These are phyloP conservation scores for Candida rishiriensis DNA, from an alignment of 805 yeast species.

Conservation along the genomic window DNA sequence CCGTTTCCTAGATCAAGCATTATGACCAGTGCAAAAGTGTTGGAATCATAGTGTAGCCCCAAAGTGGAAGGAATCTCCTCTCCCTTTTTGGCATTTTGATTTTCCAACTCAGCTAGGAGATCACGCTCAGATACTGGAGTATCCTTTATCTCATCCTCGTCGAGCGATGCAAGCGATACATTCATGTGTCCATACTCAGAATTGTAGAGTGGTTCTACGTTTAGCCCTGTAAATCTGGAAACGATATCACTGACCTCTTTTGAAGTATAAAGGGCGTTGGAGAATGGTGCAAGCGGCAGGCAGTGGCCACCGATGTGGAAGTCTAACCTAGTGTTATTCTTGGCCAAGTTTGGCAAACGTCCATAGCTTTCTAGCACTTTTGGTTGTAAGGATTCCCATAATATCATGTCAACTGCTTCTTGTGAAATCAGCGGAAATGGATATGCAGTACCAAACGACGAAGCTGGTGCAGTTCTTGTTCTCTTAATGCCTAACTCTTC, in stretches of 20 bases:
- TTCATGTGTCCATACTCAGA: slow-evolving; percentile 51
- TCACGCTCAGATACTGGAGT: slow-evolving; percentile 13
- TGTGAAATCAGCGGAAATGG: slow-evolving; percentile 57
- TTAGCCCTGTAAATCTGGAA: slow-evolving; percentile 45
- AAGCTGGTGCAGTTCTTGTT: slow-evolving; percentile 27
- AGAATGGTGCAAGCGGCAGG: slow-evolving; percentile 37
- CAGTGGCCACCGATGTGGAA: slow-evolving; percentile 45
- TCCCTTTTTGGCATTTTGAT: slow-evolving; percentile 22
- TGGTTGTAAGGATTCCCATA: slow-evolving; percentile 45
- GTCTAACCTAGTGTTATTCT: slow-evolving; percentile 34
- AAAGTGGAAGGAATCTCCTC: slow-evolving; percentile 40
- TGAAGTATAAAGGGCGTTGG: slow-evolving; percentile 45
- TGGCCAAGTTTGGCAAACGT: slow-evolving; percentile 31
- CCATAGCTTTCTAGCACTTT: slow-evolving; percentile 39
- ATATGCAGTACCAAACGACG: slow-evolving; percentile 43
- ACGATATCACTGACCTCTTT: slow-evolving; percentile 45
- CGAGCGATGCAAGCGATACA: slow-evolving; percentile 33
- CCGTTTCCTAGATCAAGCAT: slow-evolving; percentile 44
- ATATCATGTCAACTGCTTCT: slow-evolving; percentile 53
- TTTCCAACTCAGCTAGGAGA: slow-evolving; percentile 10
- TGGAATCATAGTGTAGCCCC: slow-evolving; percentile 44
- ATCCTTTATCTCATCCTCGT: slow-evolving; percentile 13
- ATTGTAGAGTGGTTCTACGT: slow-evolving; percentile 42
- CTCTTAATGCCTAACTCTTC: slow-evolving; percentile 32
- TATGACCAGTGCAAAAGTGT: slow-evolving; percentile 44